Conservation (phyloP, 2,329 filamentous ascomycete genomes). For the Apiospora rasikravindrae region DNA sequence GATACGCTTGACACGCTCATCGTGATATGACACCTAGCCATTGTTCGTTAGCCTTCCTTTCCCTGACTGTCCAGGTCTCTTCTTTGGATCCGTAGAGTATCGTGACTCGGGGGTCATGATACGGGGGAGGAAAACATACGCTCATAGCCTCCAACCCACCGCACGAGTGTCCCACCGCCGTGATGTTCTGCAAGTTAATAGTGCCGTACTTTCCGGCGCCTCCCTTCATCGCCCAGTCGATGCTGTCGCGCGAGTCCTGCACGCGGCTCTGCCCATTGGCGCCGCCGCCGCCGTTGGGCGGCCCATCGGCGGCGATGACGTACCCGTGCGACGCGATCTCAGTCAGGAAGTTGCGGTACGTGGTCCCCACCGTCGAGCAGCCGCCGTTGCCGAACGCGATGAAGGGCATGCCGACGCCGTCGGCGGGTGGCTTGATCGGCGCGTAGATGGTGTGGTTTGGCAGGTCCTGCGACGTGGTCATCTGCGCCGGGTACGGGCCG, state of each 20-base stretch:
- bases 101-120: too few species aligned
- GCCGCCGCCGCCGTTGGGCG: conserved; percentile 25
- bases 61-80: background rate
- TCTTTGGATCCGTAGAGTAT: too few species aligned
- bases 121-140: background rate
- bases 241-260: conserved; percentile 24
- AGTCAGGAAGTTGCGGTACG: conserved; percentile 31
- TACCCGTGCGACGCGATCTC: conserved; percentile 34
- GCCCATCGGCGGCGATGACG: conserved; percentile 30
- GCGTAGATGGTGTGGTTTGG: conserved; percentile 31
- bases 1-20: conserved; percentile 29
- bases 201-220: conserved; percentile 30
- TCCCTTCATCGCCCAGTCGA: conserved; percentile 28
- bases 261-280: conserved; percentile 27
- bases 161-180: conserved; percentile 32
- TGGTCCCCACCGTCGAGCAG: conserved; percentile 28
- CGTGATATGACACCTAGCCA: conserved; percentile 26
- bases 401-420: conserved; percentile 27
- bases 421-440: conserved; percentile 25
- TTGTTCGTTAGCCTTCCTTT: background rate
- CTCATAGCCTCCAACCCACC: conserved; percentile 30
- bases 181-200: conserved; percentile 32
- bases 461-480: conserved; percentile 25
- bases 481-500: conserved; percentile 29
- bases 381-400: conserved; percentile 33